Conservation (phyloP, 2,329 filamentous ascomycete genomes). For the Arthrobotrys sphaeroides region DNA sequence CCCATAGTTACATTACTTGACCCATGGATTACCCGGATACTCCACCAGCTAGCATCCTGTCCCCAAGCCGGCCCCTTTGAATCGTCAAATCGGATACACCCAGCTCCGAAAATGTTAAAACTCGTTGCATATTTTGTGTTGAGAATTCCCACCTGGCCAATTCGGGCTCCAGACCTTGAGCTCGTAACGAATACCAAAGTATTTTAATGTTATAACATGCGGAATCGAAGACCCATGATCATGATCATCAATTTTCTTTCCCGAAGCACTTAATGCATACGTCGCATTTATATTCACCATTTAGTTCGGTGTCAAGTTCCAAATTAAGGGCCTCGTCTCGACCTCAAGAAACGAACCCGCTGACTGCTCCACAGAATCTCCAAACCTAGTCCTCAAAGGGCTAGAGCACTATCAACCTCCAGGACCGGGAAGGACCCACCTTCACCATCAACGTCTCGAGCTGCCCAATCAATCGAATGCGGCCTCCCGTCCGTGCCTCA, state of each 20-base stretch:
- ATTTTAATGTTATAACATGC: too few relatives aligned
- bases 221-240: neutral
- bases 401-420: neutral
- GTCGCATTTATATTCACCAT: neutral
- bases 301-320: neutral
- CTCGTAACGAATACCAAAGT: conserved; percentile 1
- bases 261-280: neutral
- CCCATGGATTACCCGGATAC: too few relatives aligned
- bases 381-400: neutral
- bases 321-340: neutral
- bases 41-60: too few relatives aligned
- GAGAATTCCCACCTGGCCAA: neutral
- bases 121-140: conserved; percentile 7
- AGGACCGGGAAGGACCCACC: neutral
- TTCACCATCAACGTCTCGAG: neutral
- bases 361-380: neutral
- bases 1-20: too few relatives aligned
- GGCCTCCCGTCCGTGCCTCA: neutral
- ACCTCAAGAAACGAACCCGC: neutral
- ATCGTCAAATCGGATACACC: neutral
- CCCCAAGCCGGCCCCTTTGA: too few relatives aligned
- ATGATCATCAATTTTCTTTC: neutral
- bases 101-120: neutral
- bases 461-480: conserved; percentile 6
- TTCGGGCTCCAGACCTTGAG: neutral